A percentile compares a stretch with the other conserved stretches of the same genome.
Conservation (phyloP, 129 eudicot species). For the Flaveria sonorensis region DNA sequence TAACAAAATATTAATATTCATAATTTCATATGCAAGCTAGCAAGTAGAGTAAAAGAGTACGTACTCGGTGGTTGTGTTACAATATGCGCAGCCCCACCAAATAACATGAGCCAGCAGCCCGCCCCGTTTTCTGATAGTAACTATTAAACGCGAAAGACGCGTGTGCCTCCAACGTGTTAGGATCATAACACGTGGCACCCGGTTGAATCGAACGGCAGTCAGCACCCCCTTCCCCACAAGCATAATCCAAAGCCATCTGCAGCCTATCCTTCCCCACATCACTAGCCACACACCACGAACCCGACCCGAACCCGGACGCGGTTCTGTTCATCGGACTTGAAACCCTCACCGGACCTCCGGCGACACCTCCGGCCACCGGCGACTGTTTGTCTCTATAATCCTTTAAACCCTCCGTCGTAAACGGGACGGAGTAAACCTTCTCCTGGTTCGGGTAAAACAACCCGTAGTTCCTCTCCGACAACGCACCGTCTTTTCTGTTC, state of each 20-base stretch:
- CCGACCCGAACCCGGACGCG: conserved; percentile 34
- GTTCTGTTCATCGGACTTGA: conserved; percentile 18
- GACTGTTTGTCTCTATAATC: conserved; percentile 36
- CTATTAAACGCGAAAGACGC: conserved; percentile 97
- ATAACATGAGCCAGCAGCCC: conserved; percentile 71
- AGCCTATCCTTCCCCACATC: conserved; percentile 66
- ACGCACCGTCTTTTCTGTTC: conserved; percentile 68
- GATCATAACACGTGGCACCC: conserved; percentile 91
- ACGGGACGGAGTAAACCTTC: conserved; percentile 65
- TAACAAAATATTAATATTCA: not conserved
- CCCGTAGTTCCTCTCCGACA: conserved; percentile 85
- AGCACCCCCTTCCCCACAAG: conserved; percentile 96
- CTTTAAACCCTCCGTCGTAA: conserved; percentile 63
- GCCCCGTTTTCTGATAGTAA: conserved; percentile 74
- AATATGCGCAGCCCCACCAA: conserved; percentile 74
- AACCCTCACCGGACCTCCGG: conserved; percentile 46
- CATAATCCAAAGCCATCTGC: conserved; percentile 82
- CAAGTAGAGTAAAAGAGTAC: conserved; percentile 27
- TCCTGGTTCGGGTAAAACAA: conserved; percentile 71
- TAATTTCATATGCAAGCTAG: not conserved
- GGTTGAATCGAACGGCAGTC: conserved; percentile 96
- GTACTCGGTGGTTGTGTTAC: conserved; percentile 85
- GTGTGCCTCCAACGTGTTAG: conserved; percentile 84
- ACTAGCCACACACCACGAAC: conserved; percentile 90
- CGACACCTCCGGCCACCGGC: conserved; percentile 41